Evolutionary conservation across 2,329 filamentous ascomycete species (phyloP).

Genomic region (Samsoniella hepiali): DNA sequence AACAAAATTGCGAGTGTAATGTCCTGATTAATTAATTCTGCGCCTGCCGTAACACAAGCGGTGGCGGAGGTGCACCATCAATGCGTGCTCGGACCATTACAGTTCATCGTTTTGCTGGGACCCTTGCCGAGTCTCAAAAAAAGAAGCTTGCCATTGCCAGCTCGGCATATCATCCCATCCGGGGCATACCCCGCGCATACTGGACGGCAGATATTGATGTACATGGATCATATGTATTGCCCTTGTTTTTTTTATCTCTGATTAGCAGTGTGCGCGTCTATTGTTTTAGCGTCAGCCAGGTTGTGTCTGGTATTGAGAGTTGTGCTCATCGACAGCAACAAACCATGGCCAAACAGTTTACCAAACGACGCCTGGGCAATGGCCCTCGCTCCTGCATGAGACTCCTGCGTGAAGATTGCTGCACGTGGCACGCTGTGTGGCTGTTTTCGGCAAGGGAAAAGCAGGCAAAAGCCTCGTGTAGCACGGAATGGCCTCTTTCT

Average conservation of each 20-base stretch:
- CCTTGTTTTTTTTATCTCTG: too few relatives aligned
- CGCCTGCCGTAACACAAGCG: neutral
- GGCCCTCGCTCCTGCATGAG: neutral
- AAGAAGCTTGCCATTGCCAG: neutral
- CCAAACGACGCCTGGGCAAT: neutral
- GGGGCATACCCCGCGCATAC: neutral
- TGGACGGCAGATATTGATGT: neutral
- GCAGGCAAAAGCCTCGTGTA: neutral
- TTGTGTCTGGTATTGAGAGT: too few relatives aligned
- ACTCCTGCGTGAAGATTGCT: neutral
- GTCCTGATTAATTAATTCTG: neutral
- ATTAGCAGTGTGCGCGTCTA: too few relatives aligned
- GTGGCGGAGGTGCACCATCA: neutral
- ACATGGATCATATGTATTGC: too few relatives aligned
- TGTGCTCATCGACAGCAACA: too few relatives aligned
- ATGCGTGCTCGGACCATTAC: conserved; percentile 3
- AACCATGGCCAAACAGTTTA: too few relatives aligned
- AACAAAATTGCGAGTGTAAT: neutral
- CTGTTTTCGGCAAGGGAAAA: neutral
- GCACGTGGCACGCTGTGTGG: neutral
- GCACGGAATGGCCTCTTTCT: neutral
- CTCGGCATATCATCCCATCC: conserved; percentile 6
- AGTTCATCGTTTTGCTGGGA: conserved; percentile 2
- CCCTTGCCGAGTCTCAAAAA: neutral
- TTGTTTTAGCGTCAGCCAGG: too few relatives aligned